A percentile compares a stretch with the other conserved stretches of the same genome.
phyloP scores from a whole-genome alignment of 2,329 filamentous ascomycete species.

The Aspergillus tamarii region DNA sequence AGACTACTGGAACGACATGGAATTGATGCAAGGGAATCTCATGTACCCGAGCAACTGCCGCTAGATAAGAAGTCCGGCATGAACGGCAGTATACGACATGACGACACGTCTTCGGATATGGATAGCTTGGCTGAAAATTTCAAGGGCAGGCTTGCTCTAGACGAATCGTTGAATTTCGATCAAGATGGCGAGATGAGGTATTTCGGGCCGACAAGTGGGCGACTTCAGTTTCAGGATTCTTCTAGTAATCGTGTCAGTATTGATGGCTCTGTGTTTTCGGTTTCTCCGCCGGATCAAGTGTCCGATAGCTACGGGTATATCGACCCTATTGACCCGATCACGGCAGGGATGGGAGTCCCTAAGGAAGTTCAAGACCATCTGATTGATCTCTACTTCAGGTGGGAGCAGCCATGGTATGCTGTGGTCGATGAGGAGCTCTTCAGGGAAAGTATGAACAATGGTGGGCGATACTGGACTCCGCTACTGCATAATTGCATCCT shows the following conservation, averaged over 20 bases:
- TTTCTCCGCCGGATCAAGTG: not conserved
- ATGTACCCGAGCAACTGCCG: not conserved
- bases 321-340: not conserved
- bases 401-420: conserved; percentile 44
- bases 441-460: conserved; percentile 29
- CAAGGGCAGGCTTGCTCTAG: conserved; percentile 38
- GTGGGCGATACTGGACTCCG: conserved; percentile 36
- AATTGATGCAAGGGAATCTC: conserved; percentile 34
- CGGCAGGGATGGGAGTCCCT: conserved; percentile 14
- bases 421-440: conserved; percentile 41
- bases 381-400: conserved; percentile 41
- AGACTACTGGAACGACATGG: conserved; percentile 31
- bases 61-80: not conserved
- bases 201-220: conserved; percentile 42
- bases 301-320: conserved; percentile 5
- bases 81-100: not conserved
- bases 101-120: conserved; percentile 14
- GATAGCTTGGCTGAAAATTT: conserved; percentile 29
- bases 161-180: conserved; percentile 42
- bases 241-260: conserved; percentile 9
- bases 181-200: conserved; percentile 40
- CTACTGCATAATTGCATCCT: conserved; percentile 39
- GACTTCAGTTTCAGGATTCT: conserved; percentile 34
- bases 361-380: conserved; percentile 33
- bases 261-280: not conserved